These are phyloP conservation scores for Anthoceros angustus DNA, from an alignment of 225 moss, liverwort and hornwort species.

Conservation along the genomic window DNA sequence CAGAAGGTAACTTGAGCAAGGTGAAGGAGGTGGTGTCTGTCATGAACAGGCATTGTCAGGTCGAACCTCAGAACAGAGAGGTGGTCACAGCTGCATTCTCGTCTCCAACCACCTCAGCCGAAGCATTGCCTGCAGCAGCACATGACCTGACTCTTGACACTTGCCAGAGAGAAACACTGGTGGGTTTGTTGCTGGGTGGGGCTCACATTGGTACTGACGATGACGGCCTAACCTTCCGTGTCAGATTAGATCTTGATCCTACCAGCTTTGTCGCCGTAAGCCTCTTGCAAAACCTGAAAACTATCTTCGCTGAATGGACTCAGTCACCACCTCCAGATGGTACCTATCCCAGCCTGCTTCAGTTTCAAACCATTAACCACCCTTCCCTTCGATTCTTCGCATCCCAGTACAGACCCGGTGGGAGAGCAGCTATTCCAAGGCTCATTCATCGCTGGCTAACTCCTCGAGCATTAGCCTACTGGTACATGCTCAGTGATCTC, in stretches of 20 bases:
- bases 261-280: conserved; percentile 30
- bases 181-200: conserved; percentile 72
- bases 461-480: conserved; percentile 73
- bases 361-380: conserved; percentile 71
- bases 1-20: conserved; percentile 25
- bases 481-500: conserved; percentile 87
- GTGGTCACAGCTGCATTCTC: neutral
- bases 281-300: conserved; percentile 57
- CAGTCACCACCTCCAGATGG: conserved; percentile 35
- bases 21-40: conserved; percentile 32
- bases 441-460: conserved; percentile 83
- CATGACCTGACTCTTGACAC: conserved; percentile 19
- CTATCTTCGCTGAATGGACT: conserved; percentile 60
- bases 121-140: neutral
- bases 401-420: conserved; percentile 76
- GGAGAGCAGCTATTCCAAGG: conserved; percentile 54
- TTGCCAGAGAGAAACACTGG: conserved; percentile 60
- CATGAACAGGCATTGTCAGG: neutral
- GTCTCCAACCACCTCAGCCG: neutral
- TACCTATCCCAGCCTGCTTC: conserved; percentile 19
- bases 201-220: conserved; percentile 54
- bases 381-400: conserved; percentile 87
- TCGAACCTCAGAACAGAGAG: neutral
- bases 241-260: conserved; percentile 52
- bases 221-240: conserved; percentile 48